These are phyloP conservation scores for Penicillium bovifimosum DNA, from an alignment of 495 filamentous ascomycete species.

Conservation along the genomic window DNA sequence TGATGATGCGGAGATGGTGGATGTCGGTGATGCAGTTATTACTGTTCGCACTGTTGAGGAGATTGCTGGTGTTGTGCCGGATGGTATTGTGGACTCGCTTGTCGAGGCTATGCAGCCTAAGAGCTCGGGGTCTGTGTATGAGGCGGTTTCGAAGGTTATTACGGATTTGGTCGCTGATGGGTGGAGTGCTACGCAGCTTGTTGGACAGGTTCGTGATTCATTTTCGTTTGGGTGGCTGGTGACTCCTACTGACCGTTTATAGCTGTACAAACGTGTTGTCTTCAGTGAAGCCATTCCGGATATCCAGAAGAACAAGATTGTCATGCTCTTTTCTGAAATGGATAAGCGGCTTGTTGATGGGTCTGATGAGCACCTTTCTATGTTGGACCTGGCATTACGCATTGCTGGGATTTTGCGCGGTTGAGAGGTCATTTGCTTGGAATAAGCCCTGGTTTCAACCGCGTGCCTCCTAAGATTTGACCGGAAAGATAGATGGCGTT, in stretches of 20 bases:
- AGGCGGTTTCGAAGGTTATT: constrained; percentile 67
- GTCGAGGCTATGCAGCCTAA: constrained; percentile 73
- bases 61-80: constrained; percentile 91
- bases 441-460: neutral
- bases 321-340: constrained; percentile 81
- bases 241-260: neutral
- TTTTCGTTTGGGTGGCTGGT: neutral
- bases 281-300: constrained; percentile 80
- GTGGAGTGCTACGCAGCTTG: constrained; percentile 91
- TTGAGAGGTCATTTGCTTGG: neutral
- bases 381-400: constrained; percentile 76
- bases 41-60: constrained; percentile 81
- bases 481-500: constrained; percentile 13
- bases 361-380: constrained; percentile 89
- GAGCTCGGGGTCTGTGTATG: constrained; percentile 58
- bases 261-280: constrained; percentile 80
- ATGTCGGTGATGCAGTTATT: constrained; percentile 40
- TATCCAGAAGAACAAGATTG: constrained; percentile 84
- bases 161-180: constrained; percentile 92
- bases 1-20: constrained; percentile 46
- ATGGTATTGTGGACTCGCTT: constrained; percentile 61
- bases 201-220: constrained; percentile 57
- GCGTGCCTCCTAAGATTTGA: neutral
- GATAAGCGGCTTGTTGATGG: constrained; percentile 96
- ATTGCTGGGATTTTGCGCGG: constrained; percentile 68